These are phyloP conservation scores for Myxozyma nipponensis DNA, from an alignment of 805 yeast genomes.

Conservation along the genomic window DNA sequence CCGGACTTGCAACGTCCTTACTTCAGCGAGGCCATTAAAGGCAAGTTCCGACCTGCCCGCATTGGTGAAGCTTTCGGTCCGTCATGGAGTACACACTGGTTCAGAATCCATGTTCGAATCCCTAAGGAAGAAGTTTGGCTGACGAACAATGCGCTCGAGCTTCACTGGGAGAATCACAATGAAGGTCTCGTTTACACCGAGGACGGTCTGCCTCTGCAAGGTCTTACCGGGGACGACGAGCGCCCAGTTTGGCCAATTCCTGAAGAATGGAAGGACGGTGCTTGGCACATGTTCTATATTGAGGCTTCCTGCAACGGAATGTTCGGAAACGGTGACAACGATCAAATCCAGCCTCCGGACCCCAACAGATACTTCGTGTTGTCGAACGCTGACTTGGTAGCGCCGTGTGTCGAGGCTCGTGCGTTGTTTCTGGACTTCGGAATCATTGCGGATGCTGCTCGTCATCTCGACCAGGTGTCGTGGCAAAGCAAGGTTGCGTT, in stretches of 20 bases:
- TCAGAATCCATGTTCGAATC: conserved; percentile 59
- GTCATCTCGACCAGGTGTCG: conserved; percentile 69
- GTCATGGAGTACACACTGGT: conserved; percentile 97
- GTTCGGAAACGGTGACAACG: conserved; percentile 70
- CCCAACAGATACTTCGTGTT: conserved; percentile 68
- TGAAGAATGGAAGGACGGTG: conserved; percentile 46
- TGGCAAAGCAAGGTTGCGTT: conserved; percentile 86
- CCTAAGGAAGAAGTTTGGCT: conserved; percentile 45
- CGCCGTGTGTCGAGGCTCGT: conserved; percentile 77
- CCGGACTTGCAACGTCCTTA: conserved; percentile 65
- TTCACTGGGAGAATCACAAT: conserved; percentile 62
- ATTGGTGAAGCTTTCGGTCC: conserved; percentile 85
- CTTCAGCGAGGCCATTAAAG: conserved; percentile 55
- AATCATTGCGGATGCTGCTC: conserved; percentile 85
- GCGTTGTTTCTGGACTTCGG: conserved; percentile 75
- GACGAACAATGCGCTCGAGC: conserved; percentile 22
- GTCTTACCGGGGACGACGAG: conserved; percentile 75
- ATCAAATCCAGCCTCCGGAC: conserved; percentile 60
- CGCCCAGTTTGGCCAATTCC: conserved; percentile 73
- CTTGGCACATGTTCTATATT: conserved; percentile 65
- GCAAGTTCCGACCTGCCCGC: conserved; percentile 38
- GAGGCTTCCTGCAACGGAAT: conserved; percentile 94
- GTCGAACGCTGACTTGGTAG: conserved; percentile 67
- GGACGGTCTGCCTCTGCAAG: conserved; percentile 69
- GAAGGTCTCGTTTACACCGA: conserved; percentile 77